Conservation (phyloP, 1,284 basidiomycete species). For the Pseudozyma sp. region DNA sequence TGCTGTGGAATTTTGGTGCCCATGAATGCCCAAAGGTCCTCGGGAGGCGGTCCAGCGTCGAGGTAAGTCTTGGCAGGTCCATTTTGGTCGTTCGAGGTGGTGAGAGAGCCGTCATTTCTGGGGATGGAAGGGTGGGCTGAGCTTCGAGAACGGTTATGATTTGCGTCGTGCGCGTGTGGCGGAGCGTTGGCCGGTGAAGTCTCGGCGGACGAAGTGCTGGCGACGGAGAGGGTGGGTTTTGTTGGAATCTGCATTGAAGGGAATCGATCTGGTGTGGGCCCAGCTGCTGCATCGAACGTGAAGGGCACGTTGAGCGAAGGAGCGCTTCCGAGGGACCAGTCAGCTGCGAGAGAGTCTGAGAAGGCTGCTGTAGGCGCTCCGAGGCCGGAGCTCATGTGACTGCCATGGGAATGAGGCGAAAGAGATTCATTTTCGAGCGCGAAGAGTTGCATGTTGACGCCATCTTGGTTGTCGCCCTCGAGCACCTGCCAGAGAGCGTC, state of each 20-base stretch:
- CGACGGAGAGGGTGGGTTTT: constrained; percentile 24
- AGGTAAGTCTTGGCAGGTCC: constrained; percentile 32
- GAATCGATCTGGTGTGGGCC: constrained; percentile 26
- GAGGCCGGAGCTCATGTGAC: constrained; percentile 27
- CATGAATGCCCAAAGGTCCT: constrained; percentile 50
- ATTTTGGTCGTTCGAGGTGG: constrained; percentile 8
- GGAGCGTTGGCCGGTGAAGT: constrained; percentile 33
- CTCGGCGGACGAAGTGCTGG: constrained; percentile 43
- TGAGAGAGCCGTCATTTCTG: constrained; percentile 8
- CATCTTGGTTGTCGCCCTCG: constrained; percentile 48
- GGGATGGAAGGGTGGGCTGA: constrained; percentile 7
- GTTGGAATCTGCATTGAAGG: constrained; percentile 39
- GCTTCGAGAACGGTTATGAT: constrained; percentile 19
- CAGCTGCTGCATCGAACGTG: constrained; percentile 44
- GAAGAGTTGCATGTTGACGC: constrained; percentile 50
- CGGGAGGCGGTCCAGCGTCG: constrained; percentile 34
- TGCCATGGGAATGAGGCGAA: constrained; percentile 39
- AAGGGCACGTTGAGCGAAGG: constrained; percentile 47
- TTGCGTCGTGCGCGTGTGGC: neutral
- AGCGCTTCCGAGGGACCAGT: constrained; percentile 42
- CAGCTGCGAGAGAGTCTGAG: constrained; percentile 29
- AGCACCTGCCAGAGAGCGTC: constrained; percentile 52
- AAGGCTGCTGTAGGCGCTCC: constrained; percentile 24
- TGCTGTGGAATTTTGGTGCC: constrained; percentile 46
- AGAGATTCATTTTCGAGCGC: constrained; percentile 45